Percentiles rank a stretch among this genome's conserved stretches.
These are phyloP conservation scores for Phyllosticta citribraziliensis DNA, from an alignment of 2,329 filamentous ascomycete genomes.

Conservation along the genomic window DNA sequence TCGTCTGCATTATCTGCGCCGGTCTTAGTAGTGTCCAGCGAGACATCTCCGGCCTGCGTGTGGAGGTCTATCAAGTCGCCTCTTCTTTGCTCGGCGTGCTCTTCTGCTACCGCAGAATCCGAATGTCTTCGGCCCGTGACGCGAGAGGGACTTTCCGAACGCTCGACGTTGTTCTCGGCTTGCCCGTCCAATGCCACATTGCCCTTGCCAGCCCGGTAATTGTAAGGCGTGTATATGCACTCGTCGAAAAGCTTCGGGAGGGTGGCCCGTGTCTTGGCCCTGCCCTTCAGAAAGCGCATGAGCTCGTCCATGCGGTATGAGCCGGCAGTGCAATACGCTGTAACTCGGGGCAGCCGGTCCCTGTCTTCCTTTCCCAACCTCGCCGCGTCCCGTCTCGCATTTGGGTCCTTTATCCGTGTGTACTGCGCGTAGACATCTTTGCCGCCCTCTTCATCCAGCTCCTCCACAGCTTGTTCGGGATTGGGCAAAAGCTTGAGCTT, in stretches of 20 bases:
- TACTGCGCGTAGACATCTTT: slow-evolving; percentile 97
- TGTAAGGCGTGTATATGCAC: slow-evolving; percentile 93
- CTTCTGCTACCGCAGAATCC: slow-evolving; percentile 62
- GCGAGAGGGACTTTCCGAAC: neutral
- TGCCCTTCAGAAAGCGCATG: slow-evolving; percentile 83
- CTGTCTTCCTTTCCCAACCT: slow-evolving; percentile 88
- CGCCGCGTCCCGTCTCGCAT: slow-evolving; percentile 82
- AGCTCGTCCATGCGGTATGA: slow-evolving; percentile 83
- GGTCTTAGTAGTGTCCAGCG: slow-evolving; percentile 9
- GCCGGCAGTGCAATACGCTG: slow-evolving; percentile 91
- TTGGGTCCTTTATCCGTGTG: slow-evolving; percentile 93
- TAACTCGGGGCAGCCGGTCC: slow-evolving; percentile 77
- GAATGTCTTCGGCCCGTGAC: slow-evolving; percentile 55
- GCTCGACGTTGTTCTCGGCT: slow-evolving; percentile 24
- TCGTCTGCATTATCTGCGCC: slow-evolving; percentile 17
- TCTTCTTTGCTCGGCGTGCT: slow-evolving; percentile 44
- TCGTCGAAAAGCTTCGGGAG: slow-evolving; percentile 92
- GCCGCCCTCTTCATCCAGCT: slow-evolving; percentile 75
- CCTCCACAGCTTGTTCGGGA: slow-evolving; percentile 70
- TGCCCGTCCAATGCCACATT: slow-evolving; percentile 1
- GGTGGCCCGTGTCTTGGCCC: slow-evolving; percentile 64
- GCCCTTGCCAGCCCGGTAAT: slow-evolving; percentile 47
- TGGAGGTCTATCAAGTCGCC: slow-evolving; percentile 57
- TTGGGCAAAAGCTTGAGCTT: slow-evolving; percentile 96
- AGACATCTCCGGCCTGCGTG: slow-evolving; percentile 24